Evolutionary conservation across 2,329 filamentous ascomycete genomes (phyloP), one percentile per base, ranked within the genome.

Genomic region (Sporothrix sp.): DNA sequence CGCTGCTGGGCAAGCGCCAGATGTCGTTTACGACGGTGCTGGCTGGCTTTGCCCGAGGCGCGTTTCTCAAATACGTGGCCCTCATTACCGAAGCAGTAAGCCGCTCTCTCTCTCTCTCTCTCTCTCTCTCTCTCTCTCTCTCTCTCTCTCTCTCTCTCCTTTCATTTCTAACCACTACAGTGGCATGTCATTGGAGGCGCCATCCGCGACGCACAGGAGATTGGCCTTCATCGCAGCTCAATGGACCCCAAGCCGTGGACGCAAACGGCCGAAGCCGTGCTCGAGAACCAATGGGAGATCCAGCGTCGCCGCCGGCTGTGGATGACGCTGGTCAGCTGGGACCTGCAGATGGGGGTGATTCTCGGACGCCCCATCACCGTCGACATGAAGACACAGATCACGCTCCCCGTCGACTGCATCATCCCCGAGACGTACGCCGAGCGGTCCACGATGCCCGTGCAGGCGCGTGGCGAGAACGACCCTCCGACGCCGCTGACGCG

Each of bases 131-230:
- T 16, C 6, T 20, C 21, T 25, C 7, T 21, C 13, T 44, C 54
- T 54, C 14, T 11, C 8, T 11, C 4, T 7, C 27, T 32, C 27
- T 14, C 4, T 20, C 18, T 20, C 20, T 13, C 2, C 1, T 40
- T n/a, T n/a, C n/a, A n/a, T n/a, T n/a, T n/a, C n/a, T n/a, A n/a
- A n/a, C n/a, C 20, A 16, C 35, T n/a, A n/a, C 46, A 76, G 72
- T 79, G 75, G 74, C 75, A 79, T 58, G 69, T 70, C 1, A 67
- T 82, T 27, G 74, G 75, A 1, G 68, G 71, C 20, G 73, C 75
- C 0, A 80, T 82, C 50, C 68, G 76, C 36, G 78, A 82, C 59
- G 79, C 77, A 0, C 79, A 82, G 59, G 79, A 82, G 57, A 71
- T 82, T 36, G 79, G 78, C 11, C 65, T 83, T 58, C 74, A 83